Conservation (phyloP, 2,329 filamentous ascomycete genomes). For the Ustulina deusta region DNA sequence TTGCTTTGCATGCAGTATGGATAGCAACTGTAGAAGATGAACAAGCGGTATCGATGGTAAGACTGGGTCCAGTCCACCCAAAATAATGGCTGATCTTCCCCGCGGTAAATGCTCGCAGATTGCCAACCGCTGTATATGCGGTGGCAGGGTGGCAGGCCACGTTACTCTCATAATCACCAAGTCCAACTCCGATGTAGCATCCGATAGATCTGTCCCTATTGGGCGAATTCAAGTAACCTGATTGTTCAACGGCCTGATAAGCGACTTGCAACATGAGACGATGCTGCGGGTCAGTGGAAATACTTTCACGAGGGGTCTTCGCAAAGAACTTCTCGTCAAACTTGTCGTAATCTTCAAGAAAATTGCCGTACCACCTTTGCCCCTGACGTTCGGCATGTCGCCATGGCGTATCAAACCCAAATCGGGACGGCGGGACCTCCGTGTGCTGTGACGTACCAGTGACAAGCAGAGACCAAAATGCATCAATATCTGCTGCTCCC, state of each 20-base stretch:
- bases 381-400: too few relatives aligned
- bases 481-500: neutral
- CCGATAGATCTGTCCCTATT: too few relatives aligned
- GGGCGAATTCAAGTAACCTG: slow-evolving; percentile 30
- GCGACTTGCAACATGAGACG: too few relatives aligned
- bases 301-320: too few relatives aligned
- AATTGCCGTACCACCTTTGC: too few relatives aligned
- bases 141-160: slow-evolving; percentile 3
- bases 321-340: too few relatives aligned
- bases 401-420: neutral
- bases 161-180: slow-evolving; percentile 27
- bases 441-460: neutral
- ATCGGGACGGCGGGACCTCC: neutral
- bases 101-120: slow-evolving; percentile 44
- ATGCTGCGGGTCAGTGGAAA: too few relatives aligned
- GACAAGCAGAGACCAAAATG: neutral
- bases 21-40: slow-evolving; percentile 54
- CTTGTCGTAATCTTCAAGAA: neutral
- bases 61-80: slow-evolving; percentile 51
- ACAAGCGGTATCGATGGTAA: slow-evolving; percentile 54
- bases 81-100: slow-evolving; percentile 52
- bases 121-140: slow-evolving; percentile 39
- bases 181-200: too few relatives aligned
- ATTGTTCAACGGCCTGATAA: slow-evolving; percentile 24
- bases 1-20: slow-evolving; percentile 51